phyloP scores from a whole-genome alignment of 768 basidiomycete species.

The Suillus luteus region DNA sequence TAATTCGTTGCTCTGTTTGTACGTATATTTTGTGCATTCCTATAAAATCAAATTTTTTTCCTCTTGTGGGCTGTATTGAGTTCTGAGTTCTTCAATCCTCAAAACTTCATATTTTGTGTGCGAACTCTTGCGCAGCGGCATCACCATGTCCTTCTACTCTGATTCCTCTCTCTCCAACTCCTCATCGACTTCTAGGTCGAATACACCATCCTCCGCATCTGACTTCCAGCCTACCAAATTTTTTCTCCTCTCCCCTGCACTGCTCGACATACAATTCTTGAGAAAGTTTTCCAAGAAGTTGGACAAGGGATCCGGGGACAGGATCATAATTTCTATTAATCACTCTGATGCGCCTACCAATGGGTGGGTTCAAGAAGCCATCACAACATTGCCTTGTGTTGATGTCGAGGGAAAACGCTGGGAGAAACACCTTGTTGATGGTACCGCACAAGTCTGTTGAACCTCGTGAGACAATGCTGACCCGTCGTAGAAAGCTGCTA shows the following conservation, averaged over 20 bases:
- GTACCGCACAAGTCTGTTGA: neutral
- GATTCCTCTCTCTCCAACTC: constrained; percentile 16
- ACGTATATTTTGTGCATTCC: neutral
- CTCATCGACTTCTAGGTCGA: constrained; percentile 23
- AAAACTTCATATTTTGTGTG: neutral
- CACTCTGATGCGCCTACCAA: constrained; percentile 13
- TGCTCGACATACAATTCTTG: constrained; percentile 19
- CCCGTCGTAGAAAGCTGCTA: neutral
- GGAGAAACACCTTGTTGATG: neutral
- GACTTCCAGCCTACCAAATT: constrained; percentile 23
- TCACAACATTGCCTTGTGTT: neutral
- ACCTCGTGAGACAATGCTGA: neutral
- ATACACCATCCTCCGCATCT: constrained; percentile 24
- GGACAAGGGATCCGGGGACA: constrained; percentile 32
- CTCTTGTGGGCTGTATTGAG: neutral
- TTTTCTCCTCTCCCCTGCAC: constrained; percentile 28
- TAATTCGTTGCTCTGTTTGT: constrained; percentile 10
- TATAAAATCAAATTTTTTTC: constrained; percentile 29
- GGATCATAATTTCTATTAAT: constrained; percentile 25
- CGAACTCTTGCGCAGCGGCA: constrained; percentile 2
- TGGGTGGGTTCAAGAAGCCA: neutral
- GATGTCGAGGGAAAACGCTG: neutral
- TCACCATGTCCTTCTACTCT: constrained; percentile 23
- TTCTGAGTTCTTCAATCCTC: constrained; percentile 1
- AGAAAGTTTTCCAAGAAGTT: constrained; percentile 23